Conservation (phyloP, 148 eudicot genomes). For the Spergularia bocconei region DNA sequence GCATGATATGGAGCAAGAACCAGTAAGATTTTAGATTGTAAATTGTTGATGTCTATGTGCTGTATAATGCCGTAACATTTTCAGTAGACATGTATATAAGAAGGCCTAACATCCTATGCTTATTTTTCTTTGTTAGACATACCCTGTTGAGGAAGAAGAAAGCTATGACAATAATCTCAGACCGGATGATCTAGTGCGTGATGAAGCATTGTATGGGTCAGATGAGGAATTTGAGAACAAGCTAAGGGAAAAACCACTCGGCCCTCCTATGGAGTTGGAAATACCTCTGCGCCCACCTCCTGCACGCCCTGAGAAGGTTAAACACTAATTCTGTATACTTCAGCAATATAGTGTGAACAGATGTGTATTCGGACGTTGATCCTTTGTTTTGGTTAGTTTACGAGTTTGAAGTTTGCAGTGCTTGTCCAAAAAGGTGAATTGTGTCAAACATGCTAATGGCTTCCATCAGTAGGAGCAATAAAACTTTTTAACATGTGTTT, state of each 20-base stretch:
- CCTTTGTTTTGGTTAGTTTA: neutral
- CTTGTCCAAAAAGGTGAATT: neutral
- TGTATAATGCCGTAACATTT: conserved; percentile 5
- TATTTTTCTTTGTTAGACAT: conserved; percentile 42
- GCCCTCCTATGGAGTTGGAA: conserved; percentile 87
- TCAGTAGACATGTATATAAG: neutral
- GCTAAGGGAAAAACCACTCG: conserved; percentile 73
- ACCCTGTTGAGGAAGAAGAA: conserved; percentile 78
- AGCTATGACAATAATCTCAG: conserved; percentile 61
- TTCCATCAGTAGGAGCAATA: neutral
- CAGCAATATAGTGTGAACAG: neutral
- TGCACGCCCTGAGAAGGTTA: conserved; percentile 70
- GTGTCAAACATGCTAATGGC: too few relatives aligned
- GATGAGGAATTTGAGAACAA: conserved; percentile 80
- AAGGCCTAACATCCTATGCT: neutral
- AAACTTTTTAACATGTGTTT: neutral
- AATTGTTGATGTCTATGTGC: conserved; percentile 9
- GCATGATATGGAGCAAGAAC: conserved; percentile 62
- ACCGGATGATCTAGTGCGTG: conserved; percentile 84
- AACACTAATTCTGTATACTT: neutral
- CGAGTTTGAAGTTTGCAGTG: neutral
- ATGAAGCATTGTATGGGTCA: conserved; percentile 76
- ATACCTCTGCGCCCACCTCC: conserved; percentile 93
- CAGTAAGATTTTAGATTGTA: conserved; percentile 36
- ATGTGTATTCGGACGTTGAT: neutral